Conservation (phyloP, 2,329 filamentous ascomycete species). For the Phialocephala subalpina region DNA sequence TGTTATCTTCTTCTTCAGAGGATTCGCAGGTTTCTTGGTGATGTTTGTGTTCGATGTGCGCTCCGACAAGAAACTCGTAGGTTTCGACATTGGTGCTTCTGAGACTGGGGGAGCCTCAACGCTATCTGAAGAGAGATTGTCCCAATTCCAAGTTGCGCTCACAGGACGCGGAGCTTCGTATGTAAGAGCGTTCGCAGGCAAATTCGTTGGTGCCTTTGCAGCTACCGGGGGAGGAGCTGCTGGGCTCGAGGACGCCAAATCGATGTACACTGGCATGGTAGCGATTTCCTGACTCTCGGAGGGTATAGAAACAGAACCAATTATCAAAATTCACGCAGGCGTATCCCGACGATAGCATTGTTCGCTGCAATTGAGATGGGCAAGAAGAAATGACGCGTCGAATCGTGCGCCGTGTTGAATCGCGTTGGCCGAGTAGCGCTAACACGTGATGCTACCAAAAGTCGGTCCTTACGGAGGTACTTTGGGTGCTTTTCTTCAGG, state of each 20-base stretch:
- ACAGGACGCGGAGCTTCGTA: neutral
- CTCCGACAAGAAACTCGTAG: neutral
- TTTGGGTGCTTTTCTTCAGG: neutral
- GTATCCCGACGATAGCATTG: neutral
- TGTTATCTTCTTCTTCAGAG: neutral
- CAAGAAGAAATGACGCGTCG: neutral
- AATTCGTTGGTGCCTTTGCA: neutral
- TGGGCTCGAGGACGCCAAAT: constrained; percentile 18
- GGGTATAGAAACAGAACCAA: neutral
- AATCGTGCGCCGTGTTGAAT: neutral
- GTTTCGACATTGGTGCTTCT: constrained; percentile 14
- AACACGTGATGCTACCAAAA: neutral
- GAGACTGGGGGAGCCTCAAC: neutral
- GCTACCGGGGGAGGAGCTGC: too few relatives aligned
- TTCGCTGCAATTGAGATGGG: neutral
- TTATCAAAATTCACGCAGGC: neutral
- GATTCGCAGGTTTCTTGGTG: neutral
- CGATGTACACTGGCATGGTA: constrained; percentile 15
- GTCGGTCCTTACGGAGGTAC: neutral
- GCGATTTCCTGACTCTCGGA: neutral
- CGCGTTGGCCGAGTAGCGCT: neutral
- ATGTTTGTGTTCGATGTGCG: neutral
- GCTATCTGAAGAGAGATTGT: neutral
- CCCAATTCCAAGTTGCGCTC: constrained; percentile 39
- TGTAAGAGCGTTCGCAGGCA: constrained; percentile 4